Evolutionary conservation across 768 basidiomycete genomes (phyloP).

Genomic region (Pilatotrama ljubarskyi): DNA sequence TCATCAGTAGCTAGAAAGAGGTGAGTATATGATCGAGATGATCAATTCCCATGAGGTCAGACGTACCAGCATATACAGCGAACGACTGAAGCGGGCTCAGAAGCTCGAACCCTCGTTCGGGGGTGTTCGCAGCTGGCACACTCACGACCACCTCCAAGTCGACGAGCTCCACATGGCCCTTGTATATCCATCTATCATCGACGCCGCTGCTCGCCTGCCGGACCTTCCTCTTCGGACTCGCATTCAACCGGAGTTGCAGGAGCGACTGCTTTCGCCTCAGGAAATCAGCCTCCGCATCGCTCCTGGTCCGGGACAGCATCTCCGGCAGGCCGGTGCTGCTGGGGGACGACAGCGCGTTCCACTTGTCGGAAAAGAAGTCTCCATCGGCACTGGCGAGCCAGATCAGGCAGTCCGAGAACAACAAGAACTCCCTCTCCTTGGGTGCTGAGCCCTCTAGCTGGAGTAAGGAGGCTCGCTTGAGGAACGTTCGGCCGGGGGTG

Average conservation of each 20-base stretch:
- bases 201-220: slow-evolving; percentile 36
- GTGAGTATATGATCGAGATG: not conserved
- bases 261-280: slow-evolving; percentile 20
- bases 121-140: slow-evolving; percentile 42
- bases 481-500: slow-evolving; percentile 73
- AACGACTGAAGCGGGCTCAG: slow-evolving; percentile 79
- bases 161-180: slow-evolving; percentile 66
- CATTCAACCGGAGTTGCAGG: slow-evolving; percentile 23
- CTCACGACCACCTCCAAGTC: slow-evolving; percentile 73
- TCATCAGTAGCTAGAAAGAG: slow-evolving; percentile 47
- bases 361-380: slow-evolving; percentile 26
- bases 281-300: slow-evolving; percentile 49
- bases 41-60: not conserved
- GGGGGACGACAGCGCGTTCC: slow-evolving; percentile 18
- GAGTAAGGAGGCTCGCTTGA: slow-evolving; percentile 65
- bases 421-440: slow-evolving; percentile 67
- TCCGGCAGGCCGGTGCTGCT: slow-evolving; percentile 27
- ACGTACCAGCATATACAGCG: slow-evolving; percentile 66
- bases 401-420: slow-evolving; percentile 80
- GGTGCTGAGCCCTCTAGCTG: slow-evolving; percentile 56
- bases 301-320: slow-evolving; percentile 56
- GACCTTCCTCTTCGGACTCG: slow-evolving; percentile 31
- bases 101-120: slow-evolving; percentile 66
- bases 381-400: slow-evolving; percentile 66
- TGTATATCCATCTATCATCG: slow-evolving; percentile 75